Evolutionary conservation across 176 grass and related monocot species (phyloP), one percentile per base, ranked within the genome.

Genomic region (Miscanthus lutarioriparius): DNA sequence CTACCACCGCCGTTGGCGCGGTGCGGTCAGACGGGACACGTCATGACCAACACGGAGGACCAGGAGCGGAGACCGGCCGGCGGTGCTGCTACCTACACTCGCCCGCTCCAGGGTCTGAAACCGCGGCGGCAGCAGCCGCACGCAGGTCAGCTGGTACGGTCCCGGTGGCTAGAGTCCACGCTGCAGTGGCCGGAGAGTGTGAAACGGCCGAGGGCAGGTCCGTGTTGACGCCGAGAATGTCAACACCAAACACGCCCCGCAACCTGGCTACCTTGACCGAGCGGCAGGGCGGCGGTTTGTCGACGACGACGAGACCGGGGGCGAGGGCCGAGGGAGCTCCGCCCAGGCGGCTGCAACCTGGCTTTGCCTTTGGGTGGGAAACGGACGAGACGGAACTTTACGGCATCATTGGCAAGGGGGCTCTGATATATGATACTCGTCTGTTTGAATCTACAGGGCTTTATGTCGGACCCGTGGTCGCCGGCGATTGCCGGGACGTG

Each of bases 221-320:
- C 19, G 64, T 0, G 71, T 77, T 78, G 72, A 89, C 32, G 2
- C 10, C 10, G 17, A 30, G 41, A 54, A 54, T 17, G 65, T 77
- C 72, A 77, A 58, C 10, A 63, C 28, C 51, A 16, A 70, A 38
- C 15, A 44, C 35, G 2, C 51, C 19, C 4, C 65, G 14, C 19
- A 8, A n/a, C n/a, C 15, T 40, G 13, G 38, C 64, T 66, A 13
- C 0, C 48, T 41, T 76, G 62, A 75, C 48, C 8, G 0, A 22
- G 25, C 49, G 26, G 11, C 15, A 7, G 64, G 7, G 63, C 65
- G 4, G 67, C 67, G 35, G 33, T 13, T 35, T 53, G 83, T 77
- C 71, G 64, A 85, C 51, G 33, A 62, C 71, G 64, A 85, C 51
- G 33, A 62, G 76, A 75, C 59, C 10, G 61, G 25, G 61, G 59